Evolutionary conservation across 805 yeast species (phyloP).

Genomic region (Kluyveromyces nonfermentans): DNA sequence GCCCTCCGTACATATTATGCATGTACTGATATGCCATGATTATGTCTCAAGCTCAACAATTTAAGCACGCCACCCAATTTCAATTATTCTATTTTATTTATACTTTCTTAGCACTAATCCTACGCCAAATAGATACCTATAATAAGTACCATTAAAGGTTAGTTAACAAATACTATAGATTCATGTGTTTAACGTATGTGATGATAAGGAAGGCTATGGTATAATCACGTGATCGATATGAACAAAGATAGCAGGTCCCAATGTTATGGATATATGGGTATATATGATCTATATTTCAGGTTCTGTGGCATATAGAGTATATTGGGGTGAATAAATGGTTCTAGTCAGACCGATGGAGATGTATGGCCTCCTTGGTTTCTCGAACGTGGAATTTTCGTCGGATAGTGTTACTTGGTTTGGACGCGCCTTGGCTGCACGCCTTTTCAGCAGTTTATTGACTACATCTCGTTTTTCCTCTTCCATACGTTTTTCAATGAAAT

Average conservation of each 20-base stretch:
- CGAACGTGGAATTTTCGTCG: slow-evolving; percentile 10
- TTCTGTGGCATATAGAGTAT: neutral
- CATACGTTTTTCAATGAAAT: slow-evolving; percentile 66
- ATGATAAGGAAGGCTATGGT: too few relatives aligned
- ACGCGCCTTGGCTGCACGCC: slow-evolving; percentile 69
- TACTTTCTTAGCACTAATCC: too few relatives aligned
- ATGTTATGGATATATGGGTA: too few relatives aligned
- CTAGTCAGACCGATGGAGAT: slow-evolving; percentile 19
- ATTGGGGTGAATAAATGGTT: slow-evolving; percentile 10
- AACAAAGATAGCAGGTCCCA: too few relatives aligned
- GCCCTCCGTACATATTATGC: slow-evolving; percentile 1
- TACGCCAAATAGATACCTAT: too few relatives aligned
- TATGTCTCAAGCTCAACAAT: neutral
- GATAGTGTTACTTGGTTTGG: slow-evolving; percentile 17
- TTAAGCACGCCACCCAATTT: too few relatives aligned
- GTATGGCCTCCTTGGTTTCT: slow-evolving; percentile 27
- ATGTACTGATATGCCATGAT: slow-evolving; percentile 3
- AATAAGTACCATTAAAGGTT: too few relatives aligned
- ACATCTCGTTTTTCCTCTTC: slow-evolving; percentile 94
- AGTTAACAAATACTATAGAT: too few relatives aligned
- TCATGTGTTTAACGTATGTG: too few relatives aligned
- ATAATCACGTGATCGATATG: too few relatives aligned
- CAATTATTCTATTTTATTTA: too few relatives aligned
- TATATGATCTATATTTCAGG: neutral
- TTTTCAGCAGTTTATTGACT: slow-evolving; percentile 70